phyloP scores from a whole-genome alignment of 192 early-diverging fungal species.

The Mortierella antarctica region DNA sequence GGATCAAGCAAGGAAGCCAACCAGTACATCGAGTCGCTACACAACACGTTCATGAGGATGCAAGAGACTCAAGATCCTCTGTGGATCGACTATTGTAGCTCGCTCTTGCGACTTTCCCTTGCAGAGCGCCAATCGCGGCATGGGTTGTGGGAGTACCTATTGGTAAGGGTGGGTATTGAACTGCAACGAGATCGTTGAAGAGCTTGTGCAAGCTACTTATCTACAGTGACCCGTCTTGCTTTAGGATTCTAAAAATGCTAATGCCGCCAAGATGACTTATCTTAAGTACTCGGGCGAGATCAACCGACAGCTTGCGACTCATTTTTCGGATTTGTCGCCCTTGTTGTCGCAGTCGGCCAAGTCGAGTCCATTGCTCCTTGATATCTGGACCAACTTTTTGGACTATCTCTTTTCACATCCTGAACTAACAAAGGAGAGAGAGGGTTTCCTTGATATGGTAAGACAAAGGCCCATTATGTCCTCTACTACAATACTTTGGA shows the following conservation, averaged over 20 bases:
- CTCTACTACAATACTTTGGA: not conserved
- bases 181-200: too few relatives aligned
- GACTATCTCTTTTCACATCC: conserved; percentile 39
- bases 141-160: conserved; percentile 17
- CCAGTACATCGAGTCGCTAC: conserved; percentile 23
- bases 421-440: conserved; percentile 11
- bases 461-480: not conserved
- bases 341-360: conserved; percentile 5
- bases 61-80: conserved; percentile 39
- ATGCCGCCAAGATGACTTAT: conserved; percentile 31
- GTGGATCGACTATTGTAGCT: conserved; percentile 46
- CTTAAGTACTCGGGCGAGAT: conserved; percentile 39
- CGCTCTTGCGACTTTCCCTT: conserved; percentile 30
- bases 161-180: conserved; percentile 11
- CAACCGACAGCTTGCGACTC: conserved; percentile 26
- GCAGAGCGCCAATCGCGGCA: conserved; percentile 17
- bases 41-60: conserved; percentile 30
- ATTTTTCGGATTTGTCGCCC: conserved; percentile 25
- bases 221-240: not conserved
- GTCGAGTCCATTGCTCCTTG: conserved; percentile 2
- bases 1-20: conserved; percentile 12
- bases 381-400: conserved; percentile 45
- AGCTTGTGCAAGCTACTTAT: too few relatives aligned
- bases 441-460: conserved; percentile 35
- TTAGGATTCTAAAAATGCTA: conserved; percentile 22